Evolutionary conservation across 225 moss, liverwort and hornwort genomes (phyloP).

Genomic region (Sphagnum tenellum): DNA sequence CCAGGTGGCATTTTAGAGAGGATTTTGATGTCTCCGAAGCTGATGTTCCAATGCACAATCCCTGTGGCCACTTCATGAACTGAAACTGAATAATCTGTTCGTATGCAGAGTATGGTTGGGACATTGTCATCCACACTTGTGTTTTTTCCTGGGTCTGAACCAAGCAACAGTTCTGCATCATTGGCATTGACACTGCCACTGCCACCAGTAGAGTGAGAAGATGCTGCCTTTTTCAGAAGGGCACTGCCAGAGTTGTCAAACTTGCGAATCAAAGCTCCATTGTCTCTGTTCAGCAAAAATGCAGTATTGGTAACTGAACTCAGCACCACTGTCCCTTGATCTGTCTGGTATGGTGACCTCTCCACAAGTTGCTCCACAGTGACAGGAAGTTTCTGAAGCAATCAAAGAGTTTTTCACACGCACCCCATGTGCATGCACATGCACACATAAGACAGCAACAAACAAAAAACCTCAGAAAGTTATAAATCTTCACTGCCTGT

Average conservation of each 20-base stretch:
- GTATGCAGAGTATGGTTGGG: slow-evolving; percentile 31
- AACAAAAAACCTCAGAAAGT: no score
- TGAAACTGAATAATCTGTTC: slow-evolving; percentile 43
- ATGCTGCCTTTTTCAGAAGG: slow-evolving; percentile 27
- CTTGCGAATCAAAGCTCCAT: slow-evolving; percentile 46
- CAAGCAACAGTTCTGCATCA: slow-evolving; percentile 24
- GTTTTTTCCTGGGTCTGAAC: slow-evolving; percentile 8
- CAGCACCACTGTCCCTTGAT: slow-evolving; percentile 45
- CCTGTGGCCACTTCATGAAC: slow-evolving; percentile 46
- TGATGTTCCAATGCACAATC: slow-evolving; percentile 41
- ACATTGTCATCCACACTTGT: slow-evolving; percentile 15
- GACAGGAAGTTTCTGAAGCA: slow-evolving; percentile 29
- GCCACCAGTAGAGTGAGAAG: slow-evolving; percentile 5
- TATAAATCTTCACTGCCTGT: no score
- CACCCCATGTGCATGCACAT: no score
- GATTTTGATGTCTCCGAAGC: slow-evolving; percentile 42
- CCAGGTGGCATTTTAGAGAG: slow-evolving; percentile 16
- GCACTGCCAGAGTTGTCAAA: slow-evolving; percentile 26
- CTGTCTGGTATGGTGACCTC: slow-evolving; percentile 43
- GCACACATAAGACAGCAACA: no score
- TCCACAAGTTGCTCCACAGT: slow-evolving; percentile 37
- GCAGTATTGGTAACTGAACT: slow-evolving; percentile 37
- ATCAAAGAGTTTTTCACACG: no score
- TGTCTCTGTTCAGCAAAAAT: slow-evolving; percentile 45
- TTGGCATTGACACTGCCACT: slow-evolving; percentile 15